A percentile compares a stretch with the other conserved stretches of the same genome.
phyloP scores from a whole-genome alignment of 495 filamentous ascomycete genomes.

The Penicillium cosmopolitanum region DNA sequence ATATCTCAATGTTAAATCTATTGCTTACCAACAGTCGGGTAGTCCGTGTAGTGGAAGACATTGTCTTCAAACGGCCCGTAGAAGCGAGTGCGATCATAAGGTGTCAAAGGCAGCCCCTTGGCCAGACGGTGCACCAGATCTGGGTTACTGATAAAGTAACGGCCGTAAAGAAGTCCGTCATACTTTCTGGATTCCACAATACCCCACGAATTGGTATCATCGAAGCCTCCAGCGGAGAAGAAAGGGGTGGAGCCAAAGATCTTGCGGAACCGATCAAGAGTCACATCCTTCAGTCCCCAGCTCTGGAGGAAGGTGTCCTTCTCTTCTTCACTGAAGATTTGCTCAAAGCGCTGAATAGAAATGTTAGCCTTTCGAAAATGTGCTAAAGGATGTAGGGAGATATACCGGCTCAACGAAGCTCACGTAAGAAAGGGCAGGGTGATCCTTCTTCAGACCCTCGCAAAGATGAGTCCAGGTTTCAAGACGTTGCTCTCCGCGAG shows the following conservation, averaged over 20 bases:
- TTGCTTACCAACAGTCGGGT: slow-evolving; percentile 25
- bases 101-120: slow-evolving; percentile 54
- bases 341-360: slow-evolving; percentile 48
- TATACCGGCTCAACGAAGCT: slow-evolving; percentile 56
- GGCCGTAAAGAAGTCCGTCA: slow-evolving; percentile 57
- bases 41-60: slow-evolving; percentile 36
- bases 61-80: slow-evolving; percentile 54
- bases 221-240: slow-evolving; percentile 52
- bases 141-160: slow-evolving; percentile 68
- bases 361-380: background rate
- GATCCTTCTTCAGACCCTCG: slow-evolving; percentile 49
- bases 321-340: slow-evolving; percentile 47
- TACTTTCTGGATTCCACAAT: slow-evolving; percentile 47
- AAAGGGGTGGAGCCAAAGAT: slow-evolving; percentile 54
- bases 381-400: background rate
- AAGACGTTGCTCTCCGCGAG: slow-evolving; percentile 42
- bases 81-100: slow-evolving; percentile 62
- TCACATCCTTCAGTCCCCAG: slow-evolving; percentile 47
- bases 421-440: slow-evolving; percentile 52
- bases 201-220: slow-evolving; percentile 50
- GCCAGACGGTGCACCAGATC: slow-evolving; percentile 64
- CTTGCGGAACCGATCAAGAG: slow-evolving; percentile 41
- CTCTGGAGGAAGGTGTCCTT: slow-evolving; percentile 48
- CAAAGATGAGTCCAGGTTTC: slow-evolving; percentile 54
- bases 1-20: slow-evolving; percentile 1